A percentile compares a stretch with the other conserved stretches of the same genome.
Conservation (phyloP, 768 basidiomycete genomes). For the Pulveroboletus sp. region DNA sequence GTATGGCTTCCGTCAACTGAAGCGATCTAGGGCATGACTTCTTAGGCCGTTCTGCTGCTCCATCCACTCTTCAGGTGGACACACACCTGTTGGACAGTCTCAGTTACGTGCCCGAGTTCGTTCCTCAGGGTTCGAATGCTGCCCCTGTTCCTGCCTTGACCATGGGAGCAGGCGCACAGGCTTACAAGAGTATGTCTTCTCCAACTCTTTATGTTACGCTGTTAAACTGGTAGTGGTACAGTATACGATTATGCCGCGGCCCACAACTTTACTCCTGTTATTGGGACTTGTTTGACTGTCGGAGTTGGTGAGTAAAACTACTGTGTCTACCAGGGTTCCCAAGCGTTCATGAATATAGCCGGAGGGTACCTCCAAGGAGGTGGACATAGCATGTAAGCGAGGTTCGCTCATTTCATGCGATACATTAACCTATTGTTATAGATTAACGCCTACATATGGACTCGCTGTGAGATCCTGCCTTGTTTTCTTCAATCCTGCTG, state of each 20-base stretch:
- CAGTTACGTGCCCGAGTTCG: slow-evolving; percentile 14
- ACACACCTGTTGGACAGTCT: slow-evolving; percentile 17
- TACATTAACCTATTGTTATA: background rate
- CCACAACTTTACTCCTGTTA: slow-evolving; percentile 14
- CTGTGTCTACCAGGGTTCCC: background rate
- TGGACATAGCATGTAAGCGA: slow-evolving; percentile 37
- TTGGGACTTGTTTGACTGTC: slow-evolving; percentile 21
- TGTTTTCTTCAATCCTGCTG: background rate
- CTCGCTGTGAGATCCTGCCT: slow-evolving; percentile 31
- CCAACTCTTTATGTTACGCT: background rate
- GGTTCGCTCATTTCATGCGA: background rate
- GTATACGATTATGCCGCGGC: slow-evolving; percentile 17
- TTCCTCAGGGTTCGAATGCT: slow-evolving; percentile 16
- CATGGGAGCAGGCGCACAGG: slow-evolving; percentile 19
- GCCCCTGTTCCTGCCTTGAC: slow-evolving; percentile 15
- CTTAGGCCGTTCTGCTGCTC: slow-evolving; percentile 23
- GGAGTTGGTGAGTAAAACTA: slow-evolving; percentile 13
- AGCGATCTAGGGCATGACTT: slow-evolving; percentile 18
- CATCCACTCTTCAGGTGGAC: slow-evolving; percentile 23
- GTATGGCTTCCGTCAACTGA: background rate
- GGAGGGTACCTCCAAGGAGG: slow-evolving; percentile 53
- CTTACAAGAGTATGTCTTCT: slow-evolving; percentile 10
- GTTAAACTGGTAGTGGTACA: background rate
- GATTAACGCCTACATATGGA: slow-evolving; percentile 39
- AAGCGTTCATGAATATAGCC: slow-evolving; percentile 23